These are phyloP conservation scores for Diophrys sp. DNA, from an alignment of 73 alveolate species.

Conservation along the genomic window DNA sequence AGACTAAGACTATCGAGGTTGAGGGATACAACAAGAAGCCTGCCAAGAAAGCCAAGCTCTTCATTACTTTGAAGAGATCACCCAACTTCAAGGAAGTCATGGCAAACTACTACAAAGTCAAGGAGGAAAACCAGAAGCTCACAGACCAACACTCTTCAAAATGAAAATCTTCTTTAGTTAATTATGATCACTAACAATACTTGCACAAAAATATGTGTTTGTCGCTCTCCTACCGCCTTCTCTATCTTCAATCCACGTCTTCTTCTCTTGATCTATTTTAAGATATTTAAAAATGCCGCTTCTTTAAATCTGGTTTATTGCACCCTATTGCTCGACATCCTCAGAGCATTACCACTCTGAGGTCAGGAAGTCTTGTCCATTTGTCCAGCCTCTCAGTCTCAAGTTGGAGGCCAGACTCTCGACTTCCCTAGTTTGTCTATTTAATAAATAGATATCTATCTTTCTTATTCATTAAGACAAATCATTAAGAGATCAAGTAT, in stretches of 20 bases:
- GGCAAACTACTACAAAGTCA: slow-evolving; percentile 34
- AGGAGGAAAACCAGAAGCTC: slow-evolving; percentile 28
- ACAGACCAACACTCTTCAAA: background rate
- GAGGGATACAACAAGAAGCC: slow-evolving; percentile 17
- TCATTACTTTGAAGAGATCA: slow-evolving; percentile 28
- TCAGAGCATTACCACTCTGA: no score
- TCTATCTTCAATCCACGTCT: background rate
- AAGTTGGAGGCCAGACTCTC: no score
- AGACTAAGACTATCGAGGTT: slow-evolving; percentile 45
- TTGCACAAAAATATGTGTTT: background rate
- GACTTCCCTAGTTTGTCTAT: no score
- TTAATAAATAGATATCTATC: no score
- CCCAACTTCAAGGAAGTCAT: slow-evolving; percentile 34
- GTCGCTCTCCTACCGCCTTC: no score
- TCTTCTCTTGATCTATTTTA: background rate
- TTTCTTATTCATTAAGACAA: no score
- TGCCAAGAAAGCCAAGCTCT: slow-evolving; percentile 49
- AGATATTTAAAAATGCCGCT: no score
- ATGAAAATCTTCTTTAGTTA: background rate
- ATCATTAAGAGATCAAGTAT: background rate
- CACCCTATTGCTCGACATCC: no score
- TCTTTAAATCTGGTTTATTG: no score
- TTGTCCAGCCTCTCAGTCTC: no score
- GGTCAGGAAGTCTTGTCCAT: no score
- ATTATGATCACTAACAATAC: background rate